Base-by-base conservation (phyloP, 2,329 filamentous ascomycete genomes). In the Fusarium zealandicum region DNA sequence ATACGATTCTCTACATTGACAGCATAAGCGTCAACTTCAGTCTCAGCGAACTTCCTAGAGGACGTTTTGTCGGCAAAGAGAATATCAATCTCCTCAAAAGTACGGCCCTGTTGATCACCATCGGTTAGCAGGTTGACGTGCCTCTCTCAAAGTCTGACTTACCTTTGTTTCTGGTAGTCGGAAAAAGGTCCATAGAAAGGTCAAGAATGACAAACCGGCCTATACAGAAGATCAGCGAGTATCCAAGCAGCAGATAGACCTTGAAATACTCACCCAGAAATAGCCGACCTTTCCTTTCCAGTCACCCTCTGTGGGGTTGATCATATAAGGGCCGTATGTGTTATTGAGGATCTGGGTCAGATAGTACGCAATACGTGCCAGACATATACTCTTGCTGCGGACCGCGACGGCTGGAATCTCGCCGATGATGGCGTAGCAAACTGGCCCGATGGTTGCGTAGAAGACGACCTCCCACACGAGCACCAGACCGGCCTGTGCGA, bases 61-160 rank as follows among this genome's bases (percentile, higher is more conserved):
- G 73, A 56, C 4, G 75, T 68, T 30, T 63, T 67, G n/a, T 69
- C 69, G 35, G 77, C 74, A 64, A 84, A 84, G 18, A 84, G 57
- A n/a, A 78, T 73, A 47, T 83, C 81, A 7, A 84, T 72, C 68
- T 84, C 81, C 57, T 80, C 80, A 43, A 82, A 78, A 0, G 78
- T 80, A 8, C 22, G 22, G 3, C 22, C 22, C 22, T 25, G 9
- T 25, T 25, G 22, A 8, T 25, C 22, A 25, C 3, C 3, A 25
- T 8, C 6, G 6, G 22, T 25, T 25, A 25, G 22, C 22, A 25
- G 9, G 20, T 20, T 20, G 20, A 4, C 20, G 20, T 20, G 20
- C 20, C 4, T 20, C 20, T 20, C 20, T 20, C 4, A 20, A 20
- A 20, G 20, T 20, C 20, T 20, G 20, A 25, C 25, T 57, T 60